Evolutionary conservation across 2,329 filamentous ascomycete genomes (phyloP), one percentile per base, ranked within the genome.

Genomic region (Coniochaeta sp.): DNA sequence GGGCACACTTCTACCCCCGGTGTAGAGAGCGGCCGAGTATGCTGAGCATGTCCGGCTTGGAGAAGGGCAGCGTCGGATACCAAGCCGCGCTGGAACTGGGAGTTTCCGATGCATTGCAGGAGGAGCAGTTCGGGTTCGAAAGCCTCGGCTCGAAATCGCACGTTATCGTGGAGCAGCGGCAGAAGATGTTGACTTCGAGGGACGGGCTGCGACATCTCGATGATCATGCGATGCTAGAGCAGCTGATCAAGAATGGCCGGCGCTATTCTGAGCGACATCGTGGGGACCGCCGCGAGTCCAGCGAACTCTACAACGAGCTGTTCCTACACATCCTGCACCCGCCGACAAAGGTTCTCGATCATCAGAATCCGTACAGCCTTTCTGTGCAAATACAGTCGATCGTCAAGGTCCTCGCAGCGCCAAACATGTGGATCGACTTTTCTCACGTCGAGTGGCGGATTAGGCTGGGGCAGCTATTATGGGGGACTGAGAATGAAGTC

Each of bases 401-500:
- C 19, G 79, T 91, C 54, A 85, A 85, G 68, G 82, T 88, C 11
- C 78, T 91, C 52, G 83, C 81, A 0, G 75, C 83, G 8, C 80
- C 85, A 59, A 87, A 88, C 60, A 82, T 89, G 54, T 91, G 89
- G 89, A 81, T 89, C 58, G 88, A 91, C 71, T 89, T 91, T 64
- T 88, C 87, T 22, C 80, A 86, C 34, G 85, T 91, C 7, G 88
- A 91, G 69, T 91, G 88, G 88, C 81, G 89, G 40, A 88, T 91
- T 61, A 80, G 87, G 14, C 76, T 91, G 1, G 89, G 89, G 7
- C 88, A 90, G 71, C 79, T 91, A 47, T 73, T 91, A 1, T 91
- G 88, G 88, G 86, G 81, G 17, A 74, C 78, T 28, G 80, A 81
- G 47, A 81, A 83, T 64, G 76, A 79, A 55, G 65, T 80, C n/a